Base-by-base conservation (phyloP, 306 rosid species). In the Fragaria nilgerrensis region DNA sequence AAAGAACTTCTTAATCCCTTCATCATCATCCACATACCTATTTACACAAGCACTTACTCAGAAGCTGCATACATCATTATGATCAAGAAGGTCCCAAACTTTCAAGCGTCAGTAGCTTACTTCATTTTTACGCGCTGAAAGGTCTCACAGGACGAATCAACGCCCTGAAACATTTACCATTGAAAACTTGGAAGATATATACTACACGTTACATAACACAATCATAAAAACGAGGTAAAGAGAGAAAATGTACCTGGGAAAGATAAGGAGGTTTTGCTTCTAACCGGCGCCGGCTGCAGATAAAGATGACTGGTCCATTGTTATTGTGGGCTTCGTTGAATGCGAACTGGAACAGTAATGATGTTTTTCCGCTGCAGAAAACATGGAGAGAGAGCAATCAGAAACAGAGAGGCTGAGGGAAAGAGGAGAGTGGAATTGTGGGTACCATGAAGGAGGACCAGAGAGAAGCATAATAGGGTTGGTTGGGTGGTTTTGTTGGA, bases 241-340 rank as follows among this genome's bases (percentile, higher is more conserved):
- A 22, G 39, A 75, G 73, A 23, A 43, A 29, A 52, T 23, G 20
- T 82, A 85, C 97, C 92, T 87, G 98, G 63, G 97, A 92, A 59
- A 94, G 98, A 84, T 82, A 89, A 36, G 97, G 98, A 64, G 97
- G 97, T 65, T 92, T 92, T 39, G 80, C 82, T 81, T 92, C 90
- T 56, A 94, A 72, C 50, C 34, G 76, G 29, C 68, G 89, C 17
- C 84, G 89, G 81, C 80, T 86, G 80, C 96, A 94, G 50, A 94
- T 84, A 87, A 94, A 92, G 56, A 91, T n/a, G 14, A 92, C 96
- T 5, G 45, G 77, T 12, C 83, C 73, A 68, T 82, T 77, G 69
- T 77, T 12, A 25, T 74, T 68, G 22, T 62, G 66, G 76, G 87
- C 77, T 29, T 39, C 81, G 75, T 94, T 90, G 81, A 83, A 86